Conservation (phyloP, 495 filamentous ascomycete genomes). For the Trichoderma erinaceum region DNA sequence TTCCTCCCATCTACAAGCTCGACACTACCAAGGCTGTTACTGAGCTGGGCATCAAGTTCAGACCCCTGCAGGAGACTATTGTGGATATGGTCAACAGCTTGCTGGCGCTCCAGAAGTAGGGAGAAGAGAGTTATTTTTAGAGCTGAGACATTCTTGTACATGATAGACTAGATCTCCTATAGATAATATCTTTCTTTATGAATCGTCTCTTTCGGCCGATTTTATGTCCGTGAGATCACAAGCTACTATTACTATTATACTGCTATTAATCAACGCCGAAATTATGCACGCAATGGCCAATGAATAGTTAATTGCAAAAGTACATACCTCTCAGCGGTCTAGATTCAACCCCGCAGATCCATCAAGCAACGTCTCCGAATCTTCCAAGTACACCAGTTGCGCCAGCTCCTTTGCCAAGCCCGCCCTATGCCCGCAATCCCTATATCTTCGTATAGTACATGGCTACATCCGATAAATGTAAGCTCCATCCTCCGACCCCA, state of each 20-base stretch:
- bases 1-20: conserved; percentile 32
- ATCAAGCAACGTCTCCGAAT: too few species aligned
- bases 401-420: background rate
- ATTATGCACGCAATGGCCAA: background rate
- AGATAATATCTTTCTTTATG: too few species aligned
- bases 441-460: background rate
- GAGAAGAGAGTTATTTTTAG: background rate
- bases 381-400: too few species aligned
- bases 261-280: background rate
- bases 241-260: background rate
- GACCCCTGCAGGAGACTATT: conserved; percentile 39
- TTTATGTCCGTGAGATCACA: too few species aligned
- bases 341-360: too few species aligned
- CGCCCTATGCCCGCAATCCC: background rate
- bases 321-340: too few species aligned
- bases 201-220: too few species aligned
- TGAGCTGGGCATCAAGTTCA: conserved; percentile 48
- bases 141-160: too few species aligned
- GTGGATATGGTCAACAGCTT: conserved; percentile 36
- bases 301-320: background rate
- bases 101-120: background rate
- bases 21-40: conserved; percentile 42
- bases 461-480: too few species aligned
- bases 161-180: too few species aligned
- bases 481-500: too few species aligned